These are phyloP conservation scores for Colletotrichum musae DNA, from an alignment of 2,329 filamentous ascomycete species.

Conservation along the genomic window DNA sequence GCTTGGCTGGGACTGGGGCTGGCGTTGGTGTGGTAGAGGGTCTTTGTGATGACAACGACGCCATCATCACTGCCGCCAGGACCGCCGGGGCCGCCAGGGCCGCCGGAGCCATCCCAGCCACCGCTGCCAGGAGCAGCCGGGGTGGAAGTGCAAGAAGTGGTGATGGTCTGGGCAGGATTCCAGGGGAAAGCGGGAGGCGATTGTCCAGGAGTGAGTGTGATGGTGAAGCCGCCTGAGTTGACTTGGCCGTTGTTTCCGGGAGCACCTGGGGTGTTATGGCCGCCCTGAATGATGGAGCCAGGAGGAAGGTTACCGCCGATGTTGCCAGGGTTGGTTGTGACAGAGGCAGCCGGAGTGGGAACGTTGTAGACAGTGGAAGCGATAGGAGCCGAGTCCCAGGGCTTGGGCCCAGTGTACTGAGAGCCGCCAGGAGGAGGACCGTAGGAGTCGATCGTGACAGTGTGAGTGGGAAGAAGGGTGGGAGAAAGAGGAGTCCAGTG, in stretches of 20 bases:
- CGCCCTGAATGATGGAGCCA: slow-evolving; percentile 16
- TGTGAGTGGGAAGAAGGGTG: slow-evolving; percentile 40
- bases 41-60: slow-evolving; percentile 39
- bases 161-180: slow-evolving; percentile 19
- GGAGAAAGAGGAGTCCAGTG: slow-evolving; percentile 34
- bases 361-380: slow-evolving; percentile 27
- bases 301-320: slow-evolving; percentile 12
- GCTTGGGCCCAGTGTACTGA: slow-evolving; percentile 38
- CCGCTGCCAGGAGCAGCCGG: background rate
- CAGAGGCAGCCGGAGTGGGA: slow-evolving; percentile 43
- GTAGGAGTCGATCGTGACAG: slow-evolving; percentile 41
- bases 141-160: slow-evolving; percentile 5
- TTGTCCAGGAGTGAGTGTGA: background rate
- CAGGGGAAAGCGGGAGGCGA: slow-evolving; percentile 25
- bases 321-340: background rate
- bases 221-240: background rate
- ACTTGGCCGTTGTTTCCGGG: slow-evolving; percentile 7
- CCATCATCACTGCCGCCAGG: slow-evolving; percentile 11
- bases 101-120: slow-evolving; percentile 2
- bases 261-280: slow-evolving; percentile 1
- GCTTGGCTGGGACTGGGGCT: slow-evolving; percentile 9
- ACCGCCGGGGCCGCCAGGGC: slow-evolving; percentile 9
- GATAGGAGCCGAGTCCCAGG: slow-evolving; percentile 36
- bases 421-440: slow-evolving; percentile 42
- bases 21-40: slow-evolving; percentile 30